Base-by-base conservation (phyloP, 1,284 basidiomycete species). In the Ganoderma meredithae region DNA sequence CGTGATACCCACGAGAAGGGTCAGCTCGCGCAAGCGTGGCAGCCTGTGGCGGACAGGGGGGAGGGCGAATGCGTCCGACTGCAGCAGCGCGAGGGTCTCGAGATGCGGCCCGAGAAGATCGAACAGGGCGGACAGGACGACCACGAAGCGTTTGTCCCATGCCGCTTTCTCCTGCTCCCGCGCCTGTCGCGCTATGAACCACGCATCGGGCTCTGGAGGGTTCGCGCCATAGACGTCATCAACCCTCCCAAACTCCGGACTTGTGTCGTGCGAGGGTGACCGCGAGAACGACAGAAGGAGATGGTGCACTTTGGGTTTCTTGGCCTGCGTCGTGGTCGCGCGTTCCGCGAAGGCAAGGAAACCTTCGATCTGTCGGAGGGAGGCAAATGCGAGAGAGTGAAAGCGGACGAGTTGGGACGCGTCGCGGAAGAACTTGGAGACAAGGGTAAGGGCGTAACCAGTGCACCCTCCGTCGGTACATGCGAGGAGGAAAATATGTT, bases 391-490 rank as follows among this genome's bases (percentile, higher is more conserved):
- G 39, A 72, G 62, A 2, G 68, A 67, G 31, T 61, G 64, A 31
- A 71, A 66, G 36, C 71, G 71, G 60, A 66, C 62, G n/a, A 60
- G 64, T 17, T 64, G 60, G 3, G 69, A 69, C 15, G 68, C 69
- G 17, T 59, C 17, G 63, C 69, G 65, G 63, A 72, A 72, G 65
- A 71, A 69, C 49, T 41, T 65, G 61, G 67, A 71, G 49, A 67
- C 64, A 3, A 65, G 71, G 12, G 67, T 49, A 39, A 72, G 55
- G 22, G 71, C 66, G 41, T 63, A 39, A 25, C 68, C 71, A 5
- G 71, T 71, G 60, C 63, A 60, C 5, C 71, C 71, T 47, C 71
- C 71, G 40, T 72, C 71, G 27, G 64, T 49, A 66, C 69, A 72
- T 2, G 71, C 66, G 36, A 66, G 60, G 4, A 56, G 27, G 60